Base-by-base conservation (phyloP, 1,284 basidiomycete species). In the Cutaneotrichosporon sp. region DNA sequence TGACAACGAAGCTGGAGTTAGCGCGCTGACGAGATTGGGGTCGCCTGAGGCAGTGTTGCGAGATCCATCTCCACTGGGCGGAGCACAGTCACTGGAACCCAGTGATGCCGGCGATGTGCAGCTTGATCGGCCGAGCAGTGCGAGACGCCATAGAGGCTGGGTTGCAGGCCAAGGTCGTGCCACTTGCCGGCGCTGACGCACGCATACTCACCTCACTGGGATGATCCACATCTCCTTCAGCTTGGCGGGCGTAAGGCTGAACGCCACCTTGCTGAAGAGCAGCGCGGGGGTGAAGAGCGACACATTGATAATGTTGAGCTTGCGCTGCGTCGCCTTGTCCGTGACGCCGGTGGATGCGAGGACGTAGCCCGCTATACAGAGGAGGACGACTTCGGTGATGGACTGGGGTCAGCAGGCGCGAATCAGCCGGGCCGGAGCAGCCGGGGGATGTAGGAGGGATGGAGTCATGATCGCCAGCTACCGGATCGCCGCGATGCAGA, bases 261-360 rank as follows among this genome's bases (percentile, higher is more conserved):
- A 79, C 13, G 80, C 80, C 31, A 81, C 76, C 82, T 97, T 97
- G 38, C 91, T 92, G 80, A 97, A 97, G 27, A 97, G 83, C 20
- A 97, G 85, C 0, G 90, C 89, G 0, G 94, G 94, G 0, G 94
- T 97, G 80, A 97, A 95, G 38, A 97, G 84, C 0, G 90, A 90
- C 27, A 97, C 73, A 65, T 77, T 77, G 71, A 70, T 73, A 33
- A 81, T 80, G 53, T 72, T 91, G 86, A 80, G 65, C 65, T 80
- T 80, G 81, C 91, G 91, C 79, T 95, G 93, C 0, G 91, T 93
- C 65, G 85, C 86, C 78, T 93, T 94, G 76, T 97, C 92, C 14
- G 95, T 85, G 47, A 97, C 87, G 34, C 90, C 91, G 25, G 84
- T 83, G 51, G 83, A 79, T 1, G 94, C 91, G 46, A 97, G 87